Percentiles rank a stretch among this genome's conserved stretches.
Conservation (phyloP, 2,329 filamentous ascomycete genomes). For the Fusarium cicatricum region DNA sequence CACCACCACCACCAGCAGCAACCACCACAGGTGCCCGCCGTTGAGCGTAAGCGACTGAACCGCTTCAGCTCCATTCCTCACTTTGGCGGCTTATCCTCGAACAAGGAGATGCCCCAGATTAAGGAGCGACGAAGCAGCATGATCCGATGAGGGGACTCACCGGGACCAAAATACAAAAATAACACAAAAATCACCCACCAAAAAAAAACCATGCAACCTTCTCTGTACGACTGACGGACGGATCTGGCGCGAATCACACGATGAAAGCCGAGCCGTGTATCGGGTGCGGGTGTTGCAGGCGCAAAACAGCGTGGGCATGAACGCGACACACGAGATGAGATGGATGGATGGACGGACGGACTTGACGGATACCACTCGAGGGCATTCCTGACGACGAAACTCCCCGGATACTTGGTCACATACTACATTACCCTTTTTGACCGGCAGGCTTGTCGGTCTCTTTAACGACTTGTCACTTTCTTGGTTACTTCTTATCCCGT, state of each 20-base stretch:
- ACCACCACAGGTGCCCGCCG: slow-evolving; percentile 18
- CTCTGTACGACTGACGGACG: slow-evolving; percentile 38
- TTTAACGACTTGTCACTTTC: slow-evolving; percentile 31
- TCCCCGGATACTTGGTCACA: slow-evolving; percentile 10
- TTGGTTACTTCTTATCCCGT: slow-evolving; percentile 23
- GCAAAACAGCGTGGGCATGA: slow-evolving; percentile 32
- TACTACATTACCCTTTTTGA: slow-evolving; percentile 16
- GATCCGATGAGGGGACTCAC: slow-evolving; percentile 43
- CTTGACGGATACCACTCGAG: slow-evolving; percentile 36
- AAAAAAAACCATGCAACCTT: slow-evolving; percentile 23
- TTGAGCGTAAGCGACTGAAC: slow-evolving; percentile 59
- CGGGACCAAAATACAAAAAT: slow-evolving; percentile 22
- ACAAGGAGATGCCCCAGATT: slow-evolving; percentile 46
- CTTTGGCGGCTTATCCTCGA: slow-evolving; percentile 54
- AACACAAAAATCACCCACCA: slow-evolving; percentile 16
- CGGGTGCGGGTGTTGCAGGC: slow-evolving; percentile 32
- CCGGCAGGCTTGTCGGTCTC: slow-evolving; percentile 6
- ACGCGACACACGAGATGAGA: slow-evolving; percentile 36
- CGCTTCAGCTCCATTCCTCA: slow-evolving; percentile 65
- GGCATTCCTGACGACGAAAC: slow-evolving; percentile 23
- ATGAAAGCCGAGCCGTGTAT: slow-evolving; percentile 20
- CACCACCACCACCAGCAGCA: slow-evolving; percentile 22
- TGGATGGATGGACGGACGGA: slow-evolving; percentile 30
- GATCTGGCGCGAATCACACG: slow-evolving; percentile 30
- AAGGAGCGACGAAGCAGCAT: slow-evolving; percentile 55